phyloP scores from a whole-genome alignment of 2,329 filamentous ascomycete genomes.

The Verticillium longisporum region DNA sequence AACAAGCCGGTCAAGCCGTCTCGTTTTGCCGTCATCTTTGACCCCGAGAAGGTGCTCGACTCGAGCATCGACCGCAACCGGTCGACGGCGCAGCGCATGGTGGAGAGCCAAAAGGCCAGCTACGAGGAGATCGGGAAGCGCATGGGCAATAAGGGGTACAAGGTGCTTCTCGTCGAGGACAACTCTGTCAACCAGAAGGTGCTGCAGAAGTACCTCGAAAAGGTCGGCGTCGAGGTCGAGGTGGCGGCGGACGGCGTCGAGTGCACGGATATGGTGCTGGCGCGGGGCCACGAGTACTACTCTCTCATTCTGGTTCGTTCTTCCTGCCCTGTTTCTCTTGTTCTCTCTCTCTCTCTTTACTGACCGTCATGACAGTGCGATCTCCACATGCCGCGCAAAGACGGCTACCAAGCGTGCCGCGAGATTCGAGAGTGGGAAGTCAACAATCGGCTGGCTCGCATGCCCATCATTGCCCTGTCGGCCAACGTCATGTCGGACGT shows the following conservation, averaged over 20 bases:
- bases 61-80: slow-evolving; percentile 75
- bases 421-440: slow-evolving; percentile 76
- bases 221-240: slow-evolving; percentile 69
- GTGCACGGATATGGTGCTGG: slow-evolving; percentile 69
- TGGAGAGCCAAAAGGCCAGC: slow-evolving; percentile 74
- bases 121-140: slow-evolving; percentile 71
- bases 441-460: slow-evolving; percentile 41
- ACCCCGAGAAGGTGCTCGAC: slow-evolving; percentile 71
- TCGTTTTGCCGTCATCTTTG: slow-evolving; percentile 76
- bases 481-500: slow-evolving; percentile 86
- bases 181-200: slow-evolving; percentile 84
- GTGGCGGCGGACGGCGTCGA: slow-evolving; percentile 71
- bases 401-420: slow-evolving; percentile 78
- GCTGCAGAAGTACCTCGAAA: slow-evolving; percentile 68
- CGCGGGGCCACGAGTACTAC: slow-evolving; percentile 60
- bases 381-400: slow-evolving; percentile 85
- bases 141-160: slow-evolving; percentile 72
- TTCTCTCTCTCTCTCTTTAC: slow-evolving; percentile 4
- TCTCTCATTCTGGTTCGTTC: slow-evolving; percentile 69
- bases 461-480: slow-evolving; percentile 79
- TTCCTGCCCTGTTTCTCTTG: background rate
- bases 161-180: slow-evolving; percentile 78
- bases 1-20: slow-evolving; percentile 96
- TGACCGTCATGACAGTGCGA: slow-evolving; percentile 54
- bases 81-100: slow-evolving; percentile 71